phyloP scores from a whole-genome alignment of 2,329 filamentous ascomycete species.

The Ophiocordyceps camponoti-rufipedis region DNA sequence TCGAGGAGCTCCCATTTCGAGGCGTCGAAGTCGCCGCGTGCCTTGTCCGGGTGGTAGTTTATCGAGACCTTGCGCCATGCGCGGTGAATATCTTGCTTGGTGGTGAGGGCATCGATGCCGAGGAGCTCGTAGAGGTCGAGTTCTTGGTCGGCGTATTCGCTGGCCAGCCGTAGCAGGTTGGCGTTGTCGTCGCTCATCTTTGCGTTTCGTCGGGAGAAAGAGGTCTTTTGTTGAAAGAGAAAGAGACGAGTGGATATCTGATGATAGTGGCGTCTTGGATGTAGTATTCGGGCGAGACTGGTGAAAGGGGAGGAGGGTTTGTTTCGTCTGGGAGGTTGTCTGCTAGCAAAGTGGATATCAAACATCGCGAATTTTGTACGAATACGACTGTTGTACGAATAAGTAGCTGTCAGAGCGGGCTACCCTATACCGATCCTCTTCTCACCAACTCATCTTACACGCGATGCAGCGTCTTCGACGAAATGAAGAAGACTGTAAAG shows the following conservation, averaged over 20 bases:
- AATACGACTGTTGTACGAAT: too few relatives aligned
- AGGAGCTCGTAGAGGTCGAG: constrained; percentile 67
- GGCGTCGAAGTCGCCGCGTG: constrained; percentile 54
- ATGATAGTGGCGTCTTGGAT: too few relatives aligned
- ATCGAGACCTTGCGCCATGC: constrained; percentile 73
- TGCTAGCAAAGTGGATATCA: too few relatives aligned
- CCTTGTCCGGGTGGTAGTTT: constrained; percentile 91
- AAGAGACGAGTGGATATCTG: not conserved
- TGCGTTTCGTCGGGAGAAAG: not conserved
- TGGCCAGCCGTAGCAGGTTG: constrained; percentile 32
- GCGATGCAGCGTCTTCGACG: too few relatives aligned
- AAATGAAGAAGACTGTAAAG: too few relatives aligned
- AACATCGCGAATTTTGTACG: too few relatives aligned
- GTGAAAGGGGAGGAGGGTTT: too few relatives aligned
- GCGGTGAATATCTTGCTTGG: constrained; percentile 57
- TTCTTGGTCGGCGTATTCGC: constrained; percentile 40
- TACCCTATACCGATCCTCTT: too few relatives aligned
- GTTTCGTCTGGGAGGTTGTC: too few relatives aligned
- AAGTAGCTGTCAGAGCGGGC: too few relatives aligned
- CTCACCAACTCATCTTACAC: too few relatives aligned
- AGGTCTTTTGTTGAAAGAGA: not conserved
- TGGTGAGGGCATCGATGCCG: constrained; percentile 42
- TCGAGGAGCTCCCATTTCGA: constrained; percentile 74
- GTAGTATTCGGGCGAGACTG: too few relatives aligned
- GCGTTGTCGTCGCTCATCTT: constrained; percentile 20